phyloP scores from a whole-genome alignment of 2,329 filamentous ascomycete genomes.

The Trichoderma brevicompactum region DNA sequence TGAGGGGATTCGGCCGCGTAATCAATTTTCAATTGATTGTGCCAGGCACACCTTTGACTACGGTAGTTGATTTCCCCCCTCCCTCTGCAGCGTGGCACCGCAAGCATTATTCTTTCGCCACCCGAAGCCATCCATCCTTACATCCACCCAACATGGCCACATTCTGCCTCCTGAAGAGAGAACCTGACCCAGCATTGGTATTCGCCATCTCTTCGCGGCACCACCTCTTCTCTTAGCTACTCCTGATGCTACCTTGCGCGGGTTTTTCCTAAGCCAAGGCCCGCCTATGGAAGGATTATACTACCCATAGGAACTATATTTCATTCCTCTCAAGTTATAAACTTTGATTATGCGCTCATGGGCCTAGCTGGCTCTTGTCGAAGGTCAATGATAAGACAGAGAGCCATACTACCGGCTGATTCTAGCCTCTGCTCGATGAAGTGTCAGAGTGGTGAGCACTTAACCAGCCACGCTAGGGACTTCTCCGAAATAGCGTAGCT shows the following conservation, averaged over 20 bases:
- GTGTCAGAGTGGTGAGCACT: not conserved
- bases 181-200: not conserved
- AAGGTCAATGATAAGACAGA: not conserved
- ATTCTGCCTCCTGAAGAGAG: not conserved
- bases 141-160: not conserved
- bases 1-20: not conserved
- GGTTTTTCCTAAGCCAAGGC: not conserved
- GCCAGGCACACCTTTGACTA: not conserved
- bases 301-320: not conserved
- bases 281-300: not conserved
- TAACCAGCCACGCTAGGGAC: not conserved
- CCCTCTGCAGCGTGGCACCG: not conserved
- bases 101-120: not conserved
- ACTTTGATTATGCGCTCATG: not conserved
- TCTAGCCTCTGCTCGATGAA: conserved; percentile 6
- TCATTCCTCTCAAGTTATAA: not conserved
- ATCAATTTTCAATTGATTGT: not conserved
- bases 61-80: not conserved
- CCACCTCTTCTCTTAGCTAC: not conserved
- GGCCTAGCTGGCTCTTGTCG: not conserved
- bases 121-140: not conserved
- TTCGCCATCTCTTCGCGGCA: not conserved
- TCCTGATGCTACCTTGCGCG: not conserved
- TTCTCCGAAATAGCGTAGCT: not conserved
- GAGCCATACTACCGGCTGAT: not conserved